Base-by-base conservation (phyloP, 371 early-diverging fungal genomes). In the Choanephora cucurbitarum region DNA sequence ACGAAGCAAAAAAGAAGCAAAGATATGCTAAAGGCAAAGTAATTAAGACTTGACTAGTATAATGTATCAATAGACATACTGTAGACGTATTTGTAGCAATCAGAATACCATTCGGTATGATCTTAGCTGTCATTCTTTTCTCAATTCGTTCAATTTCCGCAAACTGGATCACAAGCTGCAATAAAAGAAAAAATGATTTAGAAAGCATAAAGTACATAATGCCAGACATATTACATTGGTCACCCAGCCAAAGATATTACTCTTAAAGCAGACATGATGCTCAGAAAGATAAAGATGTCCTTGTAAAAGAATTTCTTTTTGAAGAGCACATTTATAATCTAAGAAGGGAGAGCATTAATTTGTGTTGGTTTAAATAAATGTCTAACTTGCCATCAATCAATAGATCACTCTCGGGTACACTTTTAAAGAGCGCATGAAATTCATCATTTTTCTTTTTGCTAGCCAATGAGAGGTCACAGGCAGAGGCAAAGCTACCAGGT, bases 231-330 rank as follows among this genome's bases (percentile, higher is more conserved):
- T 72, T 80, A 90, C 87, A 56, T 88, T 89, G 11, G 92, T 96
- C 21, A 96, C 88, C 89, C 94, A 96, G 21, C 98, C 96, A 73
- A 97, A 91, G 58, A 97, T 95, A 65, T 94, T 96, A 54, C 96
- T 90, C 64, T 96, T 87, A 62, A 97, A 97, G 72, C 95, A 94
- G 11, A 96, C 74, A 50, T 91, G 84, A 68, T 89, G 84, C 49
- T 91, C 91, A 21, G 95, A 92, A 52, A 96, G 64, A 67, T 90
- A 97, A 46, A 96, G 61, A 23, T 93, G 85, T 3, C 98, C 98
- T 57, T 97, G 98, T 8, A 96, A 81, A 7, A 91, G 72, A 34
- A 97, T 94, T 44, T 97, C 97, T 45, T 91, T 91, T 66, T 95
- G 95, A 33, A 96, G 79, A 14, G 96, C 96, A 58, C 95, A 93